Evolutionary conservation across 768 basidiomycete species (phyloP).

Genomic region (Heimioporus sp.): DNA sequence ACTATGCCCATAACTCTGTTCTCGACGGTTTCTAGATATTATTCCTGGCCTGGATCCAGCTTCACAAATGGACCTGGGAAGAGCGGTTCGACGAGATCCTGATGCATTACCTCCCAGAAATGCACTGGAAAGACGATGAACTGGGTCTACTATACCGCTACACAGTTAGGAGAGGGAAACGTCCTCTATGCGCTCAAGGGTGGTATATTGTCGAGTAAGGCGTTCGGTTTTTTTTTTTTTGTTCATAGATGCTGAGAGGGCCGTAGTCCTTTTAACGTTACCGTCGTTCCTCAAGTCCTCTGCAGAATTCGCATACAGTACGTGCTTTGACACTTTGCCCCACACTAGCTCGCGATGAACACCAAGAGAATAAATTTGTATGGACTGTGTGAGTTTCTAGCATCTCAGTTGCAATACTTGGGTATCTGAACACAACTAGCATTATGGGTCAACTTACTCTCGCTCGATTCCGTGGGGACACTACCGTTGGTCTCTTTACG

Average conservation of each 20-base stretch:
- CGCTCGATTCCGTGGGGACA: conserved; percentile 73
- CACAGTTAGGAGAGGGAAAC: conserved; percentile 54
- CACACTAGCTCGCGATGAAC: conserved; percentile 3
- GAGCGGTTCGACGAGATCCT: conserved; percentile 60
- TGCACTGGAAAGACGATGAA: conserved; percentile 50
- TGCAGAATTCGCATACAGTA: conserved; percentile 58
- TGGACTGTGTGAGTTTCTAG: conserved; percentile 62
- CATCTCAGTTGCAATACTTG: not conserved
- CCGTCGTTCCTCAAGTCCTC: conserved; percentile 57
- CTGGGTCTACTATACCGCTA: conserved; percentile 39
- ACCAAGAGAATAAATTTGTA: conserved; percentile 56
- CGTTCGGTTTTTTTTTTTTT: not conserved
- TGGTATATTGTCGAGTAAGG: conserved; percentile 56
- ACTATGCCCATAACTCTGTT: not conserved
- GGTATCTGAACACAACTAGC: conserved; percentile 30
- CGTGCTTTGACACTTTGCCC: conserved; percentile 19
- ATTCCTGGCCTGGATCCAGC: conserved; percentile 55
- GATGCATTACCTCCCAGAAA: conserved; percentile 73
- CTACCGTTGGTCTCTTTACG: conserved; percentile 59
- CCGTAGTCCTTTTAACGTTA: conserved; percentile 52
- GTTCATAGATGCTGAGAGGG: not conserved
- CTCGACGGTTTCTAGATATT: conserved; percentile 33
- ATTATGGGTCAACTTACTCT: conserved; percentile 77
- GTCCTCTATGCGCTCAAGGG: conserved; percentile 70
- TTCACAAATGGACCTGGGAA: conserved; percentile 49